Evolutionary conservation across 805 yeast species (phyloP).

Genomic region (Brettanomyces sp.): DNA sequence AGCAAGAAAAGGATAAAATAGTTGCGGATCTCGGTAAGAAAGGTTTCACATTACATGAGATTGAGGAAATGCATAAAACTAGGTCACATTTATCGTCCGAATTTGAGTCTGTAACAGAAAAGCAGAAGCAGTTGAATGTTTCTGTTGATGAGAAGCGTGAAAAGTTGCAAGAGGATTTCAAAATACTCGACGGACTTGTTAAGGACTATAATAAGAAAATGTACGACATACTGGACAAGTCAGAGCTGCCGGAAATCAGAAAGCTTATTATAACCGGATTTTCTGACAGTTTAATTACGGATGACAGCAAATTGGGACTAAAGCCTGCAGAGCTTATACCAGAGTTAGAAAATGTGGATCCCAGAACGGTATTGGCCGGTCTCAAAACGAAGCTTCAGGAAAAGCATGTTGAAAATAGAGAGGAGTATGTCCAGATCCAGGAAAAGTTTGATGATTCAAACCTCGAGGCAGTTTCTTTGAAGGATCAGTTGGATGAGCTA

Average conservation of each 20-base stretch:
- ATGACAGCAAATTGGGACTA: slow-evolving; percentile 37
- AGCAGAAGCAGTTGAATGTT: slow-evolving; percentile 36
- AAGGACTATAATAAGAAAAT: slow-evolving; percentile 48
- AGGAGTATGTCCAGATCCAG: slow-evolving; percentile 47
- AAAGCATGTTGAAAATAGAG: slow-evolving; percentile 43
- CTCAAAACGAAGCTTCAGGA: slow-evolving; percentile 38
- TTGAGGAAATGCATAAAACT: slow-evolving; percentile 55
- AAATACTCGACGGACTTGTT: slow-evolving; percentile 41
- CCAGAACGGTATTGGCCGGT: slow-evolving; percentile 28
- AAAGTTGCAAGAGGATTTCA: slow-evolving; percentile 40
- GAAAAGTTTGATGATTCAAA: slow-evolving; percentile 47
- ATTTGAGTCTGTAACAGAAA: slow-evolving; percentile 35
- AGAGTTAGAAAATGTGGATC: slow-evolving; percentile 23
- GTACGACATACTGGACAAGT: slow-evolving; percentile 34
- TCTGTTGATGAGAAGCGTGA: slow-evolving; percentile 39
- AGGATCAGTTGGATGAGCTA: slow-evolving; percentile 45
- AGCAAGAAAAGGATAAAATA: slow-evolving; percentile 29
- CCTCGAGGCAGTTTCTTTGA: slow-evolving; percentile 47
- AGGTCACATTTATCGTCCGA: slow-evolving; percentile 48
- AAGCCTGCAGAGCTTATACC: slow-evolving; percentile 34
- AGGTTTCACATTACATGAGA: slow-evolving; percentile 53
- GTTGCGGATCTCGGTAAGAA: slow-evolving; percentile 37
- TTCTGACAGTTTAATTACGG: slow-evolving; percentile 18
- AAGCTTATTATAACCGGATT: slow-evolving; percentile 16
- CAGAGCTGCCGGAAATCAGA: slow-evolving; percentile 13